These are phyloP conservation scores for Microthyrium microscopicum DNA, from an alignment of 2,329 filamentous ascomycete genomes.

Conservation along the genomic window DNA sequence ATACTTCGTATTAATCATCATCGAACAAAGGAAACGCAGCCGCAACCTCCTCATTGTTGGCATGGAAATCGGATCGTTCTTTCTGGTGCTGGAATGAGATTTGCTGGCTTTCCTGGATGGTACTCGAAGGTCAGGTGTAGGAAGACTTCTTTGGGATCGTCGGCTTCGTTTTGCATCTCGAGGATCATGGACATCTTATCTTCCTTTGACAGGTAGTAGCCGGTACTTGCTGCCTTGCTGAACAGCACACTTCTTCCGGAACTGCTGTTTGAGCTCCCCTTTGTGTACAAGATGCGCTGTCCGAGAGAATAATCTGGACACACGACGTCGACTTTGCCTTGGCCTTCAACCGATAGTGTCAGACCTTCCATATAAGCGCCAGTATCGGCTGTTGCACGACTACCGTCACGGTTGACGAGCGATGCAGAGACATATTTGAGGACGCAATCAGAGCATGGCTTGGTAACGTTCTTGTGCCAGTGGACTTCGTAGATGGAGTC, in stretches of 20 bases:
- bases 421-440: conserved; percentile 7
- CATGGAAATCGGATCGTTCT: too few species aligned
- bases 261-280: too few species aligned
- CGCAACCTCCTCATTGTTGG: too few species aligned
- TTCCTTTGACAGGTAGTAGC: conserved; percentile 5
- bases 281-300: background rate
- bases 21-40: too few species aligned
- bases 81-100: too few species aligned
- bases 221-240: too few species aligned
- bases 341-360: conserved; percentile 3
- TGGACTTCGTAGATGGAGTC: conserved; percentile 3
- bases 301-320: background rate
- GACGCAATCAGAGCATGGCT: conserved; percentile 8
- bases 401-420: conserved; percentile 3
- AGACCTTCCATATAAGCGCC: conserved; percentile 5
- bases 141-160: conserved; percentile 3
- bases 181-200: conserved; percentile 6
- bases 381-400: conserved; percentile 3
- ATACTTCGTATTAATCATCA: too few species aligned
- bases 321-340: conserved; percentile 3
- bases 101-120: background rate
- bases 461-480: conserved; percentile 2
- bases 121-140: conserved; percentile 2
- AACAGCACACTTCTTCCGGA: too few species aligned
- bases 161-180: conserved; percentile 5